Evolutionary conservation across 2,329 filamentous ascomycete species (phyloP).

Genomic region (Diplodia corticola): DNA sequence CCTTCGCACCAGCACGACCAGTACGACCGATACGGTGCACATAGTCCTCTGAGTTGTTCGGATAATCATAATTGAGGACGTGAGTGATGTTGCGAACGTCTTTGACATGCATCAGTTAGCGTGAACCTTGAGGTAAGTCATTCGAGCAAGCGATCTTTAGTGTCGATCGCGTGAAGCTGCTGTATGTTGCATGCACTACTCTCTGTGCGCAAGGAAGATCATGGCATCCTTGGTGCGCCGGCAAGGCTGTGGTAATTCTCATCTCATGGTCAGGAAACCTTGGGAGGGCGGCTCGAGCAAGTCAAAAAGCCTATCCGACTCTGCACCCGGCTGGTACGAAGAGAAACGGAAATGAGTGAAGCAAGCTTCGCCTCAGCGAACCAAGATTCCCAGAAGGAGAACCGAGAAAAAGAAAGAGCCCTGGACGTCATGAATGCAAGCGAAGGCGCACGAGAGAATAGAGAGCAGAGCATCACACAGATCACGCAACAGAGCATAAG

Average conservation of each 20-base stretch:
- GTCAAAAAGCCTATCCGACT: conserved; percentile 79
- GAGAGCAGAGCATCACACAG: conserved; percentile 83
- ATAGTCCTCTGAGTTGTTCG: conserved; percentile 81
- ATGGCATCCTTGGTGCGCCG: conserved; percentile 44
- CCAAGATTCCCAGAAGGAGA: conserved; percentile 84
- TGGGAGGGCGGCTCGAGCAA: conserved; percentile 73
- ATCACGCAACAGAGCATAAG: conserved; percentile 56
- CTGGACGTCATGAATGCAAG: conserved; percentile 89
- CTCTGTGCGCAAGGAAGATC: conserved; percentile 53
- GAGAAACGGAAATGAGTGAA: conserved; percentile 75
- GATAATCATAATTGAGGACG: conserved; percentile 99
- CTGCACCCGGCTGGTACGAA: conserved; percentile 68
- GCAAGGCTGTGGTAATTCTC: conserved; percentile 47
- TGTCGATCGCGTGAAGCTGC: conserved; percentile 60
- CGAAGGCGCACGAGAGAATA: conserved; percentile 74
- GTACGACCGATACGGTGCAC: conserved; percentile 70
- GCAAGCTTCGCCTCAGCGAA: conserved; percentile 71
- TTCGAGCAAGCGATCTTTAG: conserved; percentile 52
- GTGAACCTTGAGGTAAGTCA: conserved; percentile 51
- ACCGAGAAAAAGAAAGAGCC: conserved; percentile 81
- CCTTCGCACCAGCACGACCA: conserved; percentile 76
- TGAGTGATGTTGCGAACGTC: conserved; percentile 99
- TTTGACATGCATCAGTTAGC: conserved; percentile 81
- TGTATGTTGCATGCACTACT: conserved; percentile 56
- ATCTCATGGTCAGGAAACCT: conserved; percentile 68